These are phyloP conservation scores for Mariannaea sp. DNA, from an alignment of 2,329 filamentous ascomycete species.

Conservation along the genomic window DNA sequence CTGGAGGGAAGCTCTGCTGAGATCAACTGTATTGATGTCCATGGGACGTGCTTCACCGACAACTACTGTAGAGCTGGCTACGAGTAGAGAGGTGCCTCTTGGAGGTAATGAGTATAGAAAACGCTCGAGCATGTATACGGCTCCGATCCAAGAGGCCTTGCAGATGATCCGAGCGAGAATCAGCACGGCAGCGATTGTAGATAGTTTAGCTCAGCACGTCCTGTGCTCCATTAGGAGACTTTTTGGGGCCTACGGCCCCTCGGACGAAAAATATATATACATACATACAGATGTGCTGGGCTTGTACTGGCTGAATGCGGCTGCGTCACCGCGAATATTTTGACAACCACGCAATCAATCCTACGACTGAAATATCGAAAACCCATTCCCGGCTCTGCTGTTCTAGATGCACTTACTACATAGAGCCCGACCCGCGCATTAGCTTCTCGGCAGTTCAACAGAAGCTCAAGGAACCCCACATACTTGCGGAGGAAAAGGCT, in stretches of 20 bases:
- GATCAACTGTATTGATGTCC: background rate
- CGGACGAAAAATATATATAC: no score
- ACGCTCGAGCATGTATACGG: background rate
- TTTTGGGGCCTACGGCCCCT: background rate
- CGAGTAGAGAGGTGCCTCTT: background rate
- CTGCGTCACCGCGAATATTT: conserved; percentile 21
- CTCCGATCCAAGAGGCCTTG: background rate
- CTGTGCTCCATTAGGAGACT: background rate
- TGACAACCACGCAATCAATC: conserved; percentile 18
- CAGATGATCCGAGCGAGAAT: background rate
- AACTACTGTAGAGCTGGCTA: conserved; percentile 1
- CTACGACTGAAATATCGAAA: conserved; percentile 16
- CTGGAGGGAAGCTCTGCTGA: background rate
- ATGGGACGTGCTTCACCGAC: background rate
- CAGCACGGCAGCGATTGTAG: background rate
- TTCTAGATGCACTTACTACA: background rate
- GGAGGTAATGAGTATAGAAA: background rate
- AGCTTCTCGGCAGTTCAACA: background rate
- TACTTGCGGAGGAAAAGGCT: background rate
- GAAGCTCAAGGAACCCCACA: background rate
- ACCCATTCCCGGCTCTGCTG: conserved; percentile 12
- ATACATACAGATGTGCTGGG: conserved; percentile 19
- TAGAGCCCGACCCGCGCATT: conserved; percentile 8
- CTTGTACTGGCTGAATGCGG: conserved; percentile 20
- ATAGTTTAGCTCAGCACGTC: background rate